Base-by-base conservation (phyloP, 305 asterid genomes). In the Rubia peregrina region DNA sequence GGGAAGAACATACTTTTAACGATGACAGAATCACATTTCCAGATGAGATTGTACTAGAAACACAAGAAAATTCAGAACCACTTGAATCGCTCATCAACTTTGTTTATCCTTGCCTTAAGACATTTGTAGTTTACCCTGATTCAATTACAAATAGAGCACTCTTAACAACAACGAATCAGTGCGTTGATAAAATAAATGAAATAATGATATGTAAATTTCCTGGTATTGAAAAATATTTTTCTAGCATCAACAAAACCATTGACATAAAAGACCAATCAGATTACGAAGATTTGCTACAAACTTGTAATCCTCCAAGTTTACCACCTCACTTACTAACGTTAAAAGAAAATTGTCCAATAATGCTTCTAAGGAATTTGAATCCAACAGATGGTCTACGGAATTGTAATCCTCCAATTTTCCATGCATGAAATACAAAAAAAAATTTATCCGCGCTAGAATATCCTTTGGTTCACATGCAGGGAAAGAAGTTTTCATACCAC, bases 31-130 rank as follows among this genome's bases (percentile, higher is more conserved):
- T 66, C 4, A 0, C 2, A 10, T 1, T 66, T 2, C 41, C 41
- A 38, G 7, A 38, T 38, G 1, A 6, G 0, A 33, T 36, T 12
- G 4, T 36, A 0, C 5, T 62, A 1, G 24, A n/a, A 1, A 12
- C 30, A 26, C 0, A 0, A 10, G 33, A 0, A 0, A 19, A 62
- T 3, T 4, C 5, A 5, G 0, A 17, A 0, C 33, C 67, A 1
- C 67, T 62, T 4, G 22, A 33, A 5, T 10, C 9, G 5, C 22
- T 62, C 2, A 16, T 62, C 9, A 7, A 62, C 3, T 13, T 3
- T 16, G 67, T 36, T 1, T 38, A 30, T 4, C 44, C 65, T 9
- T 12, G 11, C 16, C 42, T 13, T 3, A 5, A 30, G 8, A 16
- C 3, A 10, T 61, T 11, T 7, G 0, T 7, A 1, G 0, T 3